Evolutionary conservation across 306 rosid genomes (phyloP), one percentile per base, ranked within the genome.

Genomic region (Glycyrrhiza uralensis): DNA sequence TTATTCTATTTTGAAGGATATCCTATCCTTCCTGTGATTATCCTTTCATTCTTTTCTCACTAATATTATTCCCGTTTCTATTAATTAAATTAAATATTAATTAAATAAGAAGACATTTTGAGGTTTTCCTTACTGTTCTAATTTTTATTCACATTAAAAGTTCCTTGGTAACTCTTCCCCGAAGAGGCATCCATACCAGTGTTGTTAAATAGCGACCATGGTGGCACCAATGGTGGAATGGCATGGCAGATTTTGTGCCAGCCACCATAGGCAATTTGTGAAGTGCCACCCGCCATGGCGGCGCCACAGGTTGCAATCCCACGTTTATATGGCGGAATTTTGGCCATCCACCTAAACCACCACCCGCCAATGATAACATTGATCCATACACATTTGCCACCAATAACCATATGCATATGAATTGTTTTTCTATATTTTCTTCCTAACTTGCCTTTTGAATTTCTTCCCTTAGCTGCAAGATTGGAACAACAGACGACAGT

Each of bases 401-500:
- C 51, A 35, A 32, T 58, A 61, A 22, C 63, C 63, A 12, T 35
- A 41, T 62, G 39, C 62, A 63, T 22, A 36, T 18, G n/a, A 35
- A 17, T 56, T 57, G 6, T 28, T 77, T 22, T 38, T 41, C 10
- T 51, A 59, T 66, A 19, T 57, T 20, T 19, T 62, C 32, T 45
- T 80, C 39, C 80, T 82, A 30, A 69, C 64, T 50, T 62, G 54
- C 49, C 33, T 50, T 74, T 32, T 62, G 46, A 76, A 50, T 68
- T 76, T 50, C 76, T 49, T 55, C 36, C 50, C 74, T 36, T 59
- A 94, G 99, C 87, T 94, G 86, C 99, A 94, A 94, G 97, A 91
- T 82, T 94, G 99, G 99, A 94, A 94, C 85, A 94, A 89, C 64
- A 85, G 99, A 77, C 89, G 89, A 22, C 87, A 94, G 74, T 94